Evolutionary conservation across 257 asterid species (phyloP).

Genomic region (Gentiana macrophylla): DNA sequence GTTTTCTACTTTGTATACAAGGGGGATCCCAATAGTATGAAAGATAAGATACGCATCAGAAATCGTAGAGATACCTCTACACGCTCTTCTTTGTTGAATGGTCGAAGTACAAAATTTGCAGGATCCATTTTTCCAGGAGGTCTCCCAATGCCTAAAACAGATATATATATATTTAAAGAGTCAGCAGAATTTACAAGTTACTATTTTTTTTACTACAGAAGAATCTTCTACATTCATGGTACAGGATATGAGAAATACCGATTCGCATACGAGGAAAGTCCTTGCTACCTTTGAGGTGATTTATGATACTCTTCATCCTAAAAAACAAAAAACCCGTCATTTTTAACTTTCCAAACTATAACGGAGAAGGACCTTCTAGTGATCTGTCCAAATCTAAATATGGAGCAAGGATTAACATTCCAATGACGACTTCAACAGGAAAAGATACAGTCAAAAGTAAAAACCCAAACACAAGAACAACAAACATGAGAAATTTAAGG

Average conservation of each 20-base stretch:
- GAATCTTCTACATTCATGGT: neutral
- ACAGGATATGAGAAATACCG: slow-evolving; percentile 33
- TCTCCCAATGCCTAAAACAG: slow-evolving; percentile 66
- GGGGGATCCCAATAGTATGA: neutral
- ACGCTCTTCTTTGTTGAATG: slow-evolving; percentile 70
- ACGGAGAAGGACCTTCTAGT: too few relatives aligned
- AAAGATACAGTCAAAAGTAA: too few relatives aligned
- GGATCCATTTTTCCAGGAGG: slow-evolving; percentile 93
- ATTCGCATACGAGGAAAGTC: slow-evolving; percentile 88
- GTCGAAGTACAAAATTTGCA: slow-evolving; percentile 63
- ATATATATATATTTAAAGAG: slow-evolving; percentile 1
- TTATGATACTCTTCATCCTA: slow-evolving; percentile 90
- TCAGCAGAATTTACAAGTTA: too few relatives aligned
- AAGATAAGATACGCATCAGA: neutral
- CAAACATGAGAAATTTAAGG: too few relatives aligned
- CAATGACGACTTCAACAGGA: too few relatives aligned
- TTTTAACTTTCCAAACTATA: too few relatives aligned
- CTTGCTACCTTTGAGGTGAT: slow-evolving; percentile 64
- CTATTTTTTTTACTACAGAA: neutral
- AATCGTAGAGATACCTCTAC: slow-evolving; percentile 44
- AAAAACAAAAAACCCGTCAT: slow-evolving; percentile 6
- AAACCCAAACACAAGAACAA: too few relatives aligned
- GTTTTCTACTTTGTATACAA: too few relatives aligned
- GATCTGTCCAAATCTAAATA: too few relatives aligned
- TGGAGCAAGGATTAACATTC: too few relatives aligned